Evolutionary conservation across 768 basidiomycete genomes (phyloP).

Genomic region (Galerina sulciceps): DNA sequence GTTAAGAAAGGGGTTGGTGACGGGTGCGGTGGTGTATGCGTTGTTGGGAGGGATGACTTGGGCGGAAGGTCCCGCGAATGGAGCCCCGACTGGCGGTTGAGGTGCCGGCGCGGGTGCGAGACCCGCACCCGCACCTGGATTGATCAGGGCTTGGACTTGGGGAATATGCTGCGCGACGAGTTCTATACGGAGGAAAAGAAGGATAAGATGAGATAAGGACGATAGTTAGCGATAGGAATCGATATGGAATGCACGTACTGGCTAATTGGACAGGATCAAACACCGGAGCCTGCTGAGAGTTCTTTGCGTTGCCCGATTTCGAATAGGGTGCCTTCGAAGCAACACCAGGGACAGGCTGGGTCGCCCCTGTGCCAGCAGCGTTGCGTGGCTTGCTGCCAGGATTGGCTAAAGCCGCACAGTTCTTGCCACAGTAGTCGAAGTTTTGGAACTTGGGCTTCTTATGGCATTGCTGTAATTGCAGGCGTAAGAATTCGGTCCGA

Average conservation of each 20-base stretch:
- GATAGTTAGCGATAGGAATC: not conserved
- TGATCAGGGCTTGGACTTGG: conserved; percentile 45
- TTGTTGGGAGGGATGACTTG: conserved; percentile 20
- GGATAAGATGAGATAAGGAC: not conserved
- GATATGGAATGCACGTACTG: conserved; percentile 31
- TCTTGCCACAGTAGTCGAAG: conserved; percentile 69
- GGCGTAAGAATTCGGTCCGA: not conserved
- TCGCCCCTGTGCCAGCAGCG: conserved; percentile 9
- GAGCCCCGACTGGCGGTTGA: conserved; percentile 13
- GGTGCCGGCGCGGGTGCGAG: conserved; percentile 4
- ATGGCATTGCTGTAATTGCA: conserved; percentile 49
- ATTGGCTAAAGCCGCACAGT: conserved; percentile 56
- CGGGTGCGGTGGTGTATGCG: conserved; percentile 15
- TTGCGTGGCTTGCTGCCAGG: conserved; percentile 25
- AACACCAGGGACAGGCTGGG: conserved; percentile 5
- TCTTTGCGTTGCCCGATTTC: conserved; percentile 15
- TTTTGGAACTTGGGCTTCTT: conserved; percentile 62
- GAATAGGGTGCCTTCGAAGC: conserved; percentile 10
- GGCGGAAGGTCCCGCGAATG: conserved; percentile 19
- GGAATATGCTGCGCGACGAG: conserved; percentile 52
- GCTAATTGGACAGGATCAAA: conserved; percentile 45
- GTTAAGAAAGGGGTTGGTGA: conserved; percentile 38
- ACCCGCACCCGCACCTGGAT: conserved; percentile 7
- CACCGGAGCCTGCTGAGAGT: conserved; percentile 23
- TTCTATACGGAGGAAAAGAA: conserved; percentile 29